Evolutionary conservation across 1,284 basidiomycete species (phyloP).

Genomic region (Microbotryum lychnidis-dioicae): DNA sequence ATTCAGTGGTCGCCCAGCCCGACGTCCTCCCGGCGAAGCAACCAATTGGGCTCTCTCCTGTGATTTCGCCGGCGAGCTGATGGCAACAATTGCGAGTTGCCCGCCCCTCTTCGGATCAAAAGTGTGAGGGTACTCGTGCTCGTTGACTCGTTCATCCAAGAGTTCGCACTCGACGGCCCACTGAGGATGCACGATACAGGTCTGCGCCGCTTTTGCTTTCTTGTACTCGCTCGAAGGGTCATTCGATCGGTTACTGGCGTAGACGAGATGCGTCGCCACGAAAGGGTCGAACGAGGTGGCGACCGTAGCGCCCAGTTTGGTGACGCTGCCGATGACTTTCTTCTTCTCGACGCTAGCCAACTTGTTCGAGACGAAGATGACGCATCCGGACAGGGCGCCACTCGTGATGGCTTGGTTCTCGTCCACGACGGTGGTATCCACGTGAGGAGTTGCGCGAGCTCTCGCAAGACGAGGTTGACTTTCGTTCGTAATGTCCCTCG

Average conservation of each 20-base stretch:
- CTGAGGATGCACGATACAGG: neutral
- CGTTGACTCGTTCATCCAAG: slow-evolving; percentile 2
- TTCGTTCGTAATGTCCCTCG: slow-evolving; percentile 14
- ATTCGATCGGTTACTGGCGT: neutral
- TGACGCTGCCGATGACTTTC: slow-evolving; percentile 4
- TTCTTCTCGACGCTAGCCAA: slow-evolving; percentile 2
- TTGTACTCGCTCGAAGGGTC: neutral
- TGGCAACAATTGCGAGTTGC: slow-evolving; percentile 4
- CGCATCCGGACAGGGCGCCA: slow-evolving; percentile 11
- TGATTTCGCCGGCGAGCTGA: too few relatives aligned
- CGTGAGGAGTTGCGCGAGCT: neutral
- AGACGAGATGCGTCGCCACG: neutral
- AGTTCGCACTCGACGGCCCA: neutral
- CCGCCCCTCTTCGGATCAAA: slow-evolving; percentile 21
- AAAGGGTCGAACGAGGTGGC: neutral
- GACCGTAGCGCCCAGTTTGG: slow-evolving; percentile 12
- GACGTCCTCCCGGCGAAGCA: too few relatives aligned
- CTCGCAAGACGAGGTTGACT: neutral
- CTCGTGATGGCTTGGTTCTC: neutral
- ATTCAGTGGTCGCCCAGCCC: too few relatives aligned
- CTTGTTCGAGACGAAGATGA: slow-evolving; percentile 17
- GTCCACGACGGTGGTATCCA: neutral
- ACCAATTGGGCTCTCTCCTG: too few relatives aligned
- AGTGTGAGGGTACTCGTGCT: slow-evolving; percentile 21
- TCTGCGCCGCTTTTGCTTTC: neutral